Evolutionary conservation across 2,329 filamentous ascomycete species (phyloP).

Genomic region (Escovopsis sp.): DNA sequence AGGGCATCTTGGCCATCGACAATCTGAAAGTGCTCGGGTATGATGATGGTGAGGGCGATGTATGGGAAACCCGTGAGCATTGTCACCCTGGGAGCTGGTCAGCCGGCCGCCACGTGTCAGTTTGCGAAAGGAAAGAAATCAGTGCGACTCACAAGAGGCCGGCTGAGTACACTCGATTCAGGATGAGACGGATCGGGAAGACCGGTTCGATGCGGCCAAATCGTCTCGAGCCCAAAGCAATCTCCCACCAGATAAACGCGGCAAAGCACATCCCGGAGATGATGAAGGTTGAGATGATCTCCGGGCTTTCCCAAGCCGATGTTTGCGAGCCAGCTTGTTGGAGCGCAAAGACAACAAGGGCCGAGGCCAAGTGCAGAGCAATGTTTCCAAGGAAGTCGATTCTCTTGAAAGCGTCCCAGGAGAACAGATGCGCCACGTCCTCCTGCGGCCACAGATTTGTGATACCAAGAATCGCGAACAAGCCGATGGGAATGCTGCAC

Average conservation of each 20-base stretch:
- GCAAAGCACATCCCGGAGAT: slow-evolving; percentile 33
- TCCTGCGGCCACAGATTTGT: slow-evolving; percentile 31
- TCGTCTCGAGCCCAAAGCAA: slow-evolving; percentile 24
- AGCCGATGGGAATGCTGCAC: slow-evolving; percentile 34
- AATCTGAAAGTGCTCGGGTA: slow-evolving; percentile 47
- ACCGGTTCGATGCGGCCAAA: slow-evolving; percentile 34
- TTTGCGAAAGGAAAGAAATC: not conserved
- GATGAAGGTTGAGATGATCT: slow-evolving; percentile 34
- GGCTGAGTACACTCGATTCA: slow-evolving; percentile 34
- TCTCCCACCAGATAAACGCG: slow-evolving; percentile 37
- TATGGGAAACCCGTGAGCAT: slow-evolving; percentile 43
- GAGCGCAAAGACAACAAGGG: slow-evolving; percentile 39
- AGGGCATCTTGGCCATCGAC: slow-evolving; percentile 38
- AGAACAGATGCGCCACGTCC: slow-evolving; percentile 20
- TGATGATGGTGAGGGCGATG: slow-evolving; percentile 40
- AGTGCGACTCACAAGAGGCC: slow-evolving; percentile 30
- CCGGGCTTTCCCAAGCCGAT: slow-evolving; percentile 35
- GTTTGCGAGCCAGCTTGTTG: slow-evolving; percentile 41
- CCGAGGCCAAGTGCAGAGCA: slow-evolving; percentile 35
- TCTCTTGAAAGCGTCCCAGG: slow-evolving; percentile 27
- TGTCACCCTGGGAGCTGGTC: slow-evolving; percentile 30
- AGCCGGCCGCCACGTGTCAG: slow-evolving; percentile 1
- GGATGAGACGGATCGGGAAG: slow-evolving; percentile 36
- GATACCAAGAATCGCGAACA: slow-evolving; percentile 30
- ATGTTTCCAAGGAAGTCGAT: slow-evolving; percentile 39